A percentile compares a stretch with the other conserved stretches of the same genome.
These are phyloP conservation scores for Trichoderma parareesei DNA, from an alignment of 495 filamentous ascomycete species.

Conservation along the genomic window DNA sequence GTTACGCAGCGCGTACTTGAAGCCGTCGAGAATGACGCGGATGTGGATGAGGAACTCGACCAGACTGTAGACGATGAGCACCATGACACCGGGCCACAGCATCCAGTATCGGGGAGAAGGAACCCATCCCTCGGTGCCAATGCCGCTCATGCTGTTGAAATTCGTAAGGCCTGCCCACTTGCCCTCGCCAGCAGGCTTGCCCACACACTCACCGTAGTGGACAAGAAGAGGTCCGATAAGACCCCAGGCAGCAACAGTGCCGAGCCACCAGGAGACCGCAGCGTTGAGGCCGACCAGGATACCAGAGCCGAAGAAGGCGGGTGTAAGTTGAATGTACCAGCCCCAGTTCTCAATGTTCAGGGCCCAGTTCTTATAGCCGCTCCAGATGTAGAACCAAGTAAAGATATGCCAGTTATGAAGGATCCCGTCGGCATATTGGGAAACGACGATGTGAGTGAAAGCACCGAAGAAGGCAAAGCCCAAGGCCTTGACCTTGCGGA, in stretches of 20 bases:
- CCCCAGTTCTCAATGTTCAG: constrained; percentile 51
- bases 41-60: constrained; percentile 55
- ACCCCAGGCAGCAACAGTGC: constrained; percentile 49
- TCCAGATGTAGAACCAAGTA: constrained; percentile 48
- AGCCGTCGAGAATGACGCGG: constrained; percentile 47
- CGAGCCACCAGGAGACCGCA: constrained; percentile 47
- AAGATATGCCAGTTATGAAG: constrained; percentile 55
- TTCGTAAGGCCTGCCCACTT: constrained; percentile 35
- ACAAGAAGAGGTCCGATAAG: constrained; percentile 50
- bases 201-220: constrained; percentile 34
- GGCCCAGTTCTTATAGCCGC: constrained; percentile 32
- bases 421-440: constrained; percentile 48
- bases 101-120: constrained; percentile 52
- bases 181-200: constrained; percentile 29
- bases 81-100: constrained; percentile 54
- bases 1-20: constrained; percentile 42
- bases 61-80: constrained; percentile 55
- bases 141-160: constrained; percentile 37
- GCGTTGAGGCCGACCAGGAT: constrained; percentile 53
- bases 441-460: constrained; percentile 42
- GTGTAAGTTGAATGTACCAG: constrained; percentile 49
- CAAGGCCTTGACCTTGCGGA: constrained; percentile 44
- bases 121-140: constrained; percentile 24
- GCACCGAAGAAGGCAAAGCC: constrained; percentile 35
- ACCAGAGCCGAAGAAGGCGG: constrained; percentile 51